Base-by-base conservation (phyloP, 257 asterid species). In the Leptodermis oblonga region DNA sequence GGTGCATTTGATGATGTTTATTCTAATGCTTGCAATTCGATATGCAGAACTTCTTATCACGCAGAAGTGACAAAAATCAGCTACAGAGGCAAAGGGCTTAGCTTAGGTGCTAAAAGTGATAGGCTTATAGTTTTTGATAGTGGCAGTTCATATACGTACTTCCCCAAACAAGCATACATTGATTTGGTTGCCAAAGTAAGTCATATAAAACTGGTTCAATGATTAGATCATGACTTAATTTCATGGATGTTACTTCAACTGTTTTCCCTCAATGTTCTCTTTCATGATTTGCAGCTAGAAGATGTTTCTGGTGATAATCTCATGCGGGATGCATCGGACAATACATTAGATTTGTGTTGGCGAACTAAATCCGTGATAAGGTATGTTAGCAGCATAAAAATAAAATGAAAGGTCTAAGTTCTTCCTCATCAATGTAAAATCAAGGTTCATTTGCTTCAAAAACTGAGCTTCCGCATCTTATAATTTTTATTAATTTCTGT, bases 111-210 rank as follows among this genome's bases (percentile, higher is more conserved):
- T 59, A 52, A n/a, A 14, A 71, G 76, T 52, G 56, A 73, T 49
- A 83, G 82, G 74, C 80, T 65, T 55, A 73, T 81, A 66, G 83
- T 88, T 76, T 85, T 88, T 68, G 96, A 88, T 70, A 88, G 80
- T 73, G 96, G 96, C 59, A 88, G 96, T 79, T 80, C 93, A 33
- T 86, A 83, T 68, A 74, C 96, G 15, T 88, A 88, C 86, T 85
- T 88, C 68, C 74, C 86, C 1, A 82, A 78, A 70, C 77, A 80
- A 79, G 93, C 93, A 73, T 86, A 88, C 77, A 58, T 70, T 76
- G 80, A 82, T 67, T 80, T 88, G 68, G 74, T 86, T 72, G 18
- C 83, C 34, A 46, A 62, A 65, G 96, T 88, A 82, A 83, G 90
- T 78, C 53, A 62, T 25, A 23, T 15, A 59, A 52, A 61, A 22